These are phyloP conservation scores for Daedalea quercina DNA, from an alignment of 768 basidiomycete species.

Conservation along the genomic window DNA sequence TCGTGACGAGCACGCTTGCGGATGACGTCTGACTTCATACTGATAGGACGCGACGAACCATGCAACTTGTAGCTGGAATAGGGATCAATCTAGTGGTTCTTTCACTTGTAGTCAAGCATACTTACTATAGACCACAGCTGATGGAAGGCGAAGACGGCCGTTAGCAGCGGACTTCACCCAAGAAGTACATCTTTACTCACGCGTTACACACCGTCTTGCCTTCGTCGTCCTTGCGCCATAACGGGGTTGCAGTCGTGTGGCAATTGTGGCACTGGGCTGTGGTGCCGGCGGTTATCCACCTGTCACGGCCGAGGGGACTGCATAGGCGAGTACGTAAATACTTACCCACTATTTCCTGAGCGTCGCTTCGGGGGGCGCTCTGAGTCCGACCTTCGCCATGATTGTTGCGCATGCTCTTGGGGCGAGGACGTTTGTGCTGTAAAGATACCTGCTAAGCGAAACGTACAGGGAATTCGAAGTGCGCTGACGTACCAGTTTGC, in stretches of 20 bases:
- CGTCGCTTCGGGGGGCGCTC: slow-evolving; percentile 57
- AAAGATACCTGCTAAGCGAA: slow-evolving; percentile 1
- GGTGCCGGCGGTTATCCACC: slow-evolving; percentile 1
- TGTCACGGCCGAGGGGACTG: slow-evolving; percentile 18
- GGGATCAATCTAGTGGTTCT: background rate
- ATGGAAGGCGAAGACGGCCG: slow-evolving; percentile 4
- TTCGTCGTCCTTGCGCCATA: slow-evolving; percentile 89
- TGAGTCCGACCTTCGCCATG: slow-evolving; percentile 69
- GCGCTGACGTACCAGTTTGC: slow-evolving; percentile 50
- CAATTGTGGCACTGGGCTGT: slow-evolving; percentile 86
- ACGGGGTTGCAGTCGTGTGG: slow-evolving; percentile 82
- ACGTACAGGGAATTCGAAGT: background rate
- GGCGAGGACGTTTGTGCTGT: slow-evolving; percentile 83
- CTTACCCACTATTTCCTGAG: slow-evolving; percentile 68
- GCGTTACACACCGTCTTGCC: slow-evolving; percentile 90
- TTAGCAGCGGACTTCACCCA: background rate
- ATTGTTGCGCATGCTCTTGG: slow-evolving; percentile 78
- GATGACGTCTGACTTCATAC: slow-evolving; percentile 89
- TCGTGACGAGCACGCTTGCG: slow-evolving; percentile 84
- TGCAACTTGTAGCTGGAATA: slow-evolving; percentile 65
- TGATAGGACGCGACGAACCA: slow-evolving; percentile 79
- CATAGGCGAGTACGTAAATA: slow-evolving; percentile 12
- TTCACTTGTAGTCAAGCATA: slow-evolving; percentile 7
- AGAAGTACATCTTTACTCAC: slow-evolving; percentile 36
- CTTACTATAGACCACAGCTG: slow-evolving; percentile 75